Evolutionary conservation across 2,329 filamentous ascomycete species (phyloP).

Genomic region (Fusarium sublunatum): DNA sequence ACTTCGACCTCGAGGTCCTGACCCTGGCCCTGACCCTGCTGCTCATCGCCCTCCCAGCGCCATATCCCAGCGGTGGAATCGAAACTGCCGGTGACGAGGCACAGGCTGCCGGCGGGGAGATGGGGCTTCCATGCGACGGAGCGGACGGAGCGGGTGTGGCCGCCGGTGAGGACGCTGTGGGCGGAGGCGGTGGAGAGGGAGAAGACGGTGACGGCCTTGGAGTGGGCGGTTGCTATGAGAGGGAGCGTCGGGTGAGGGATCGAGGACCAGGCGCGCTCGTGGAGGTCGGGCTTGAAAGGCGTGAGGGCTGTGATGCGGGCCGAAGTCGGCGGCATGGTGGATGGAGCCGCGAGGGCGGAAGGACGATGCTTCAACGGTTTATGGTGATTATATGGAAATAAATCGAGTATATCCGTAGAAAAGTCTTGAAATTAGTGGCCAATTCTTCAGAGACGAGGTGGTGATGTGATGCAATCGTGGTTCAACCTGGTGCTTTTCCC

Average conservation of each 20-base stretch:
- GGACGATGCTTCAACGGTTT: not conserved
- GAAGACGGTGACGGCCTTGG: slow-evolving; percentile 89
- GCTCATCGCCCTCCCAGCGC: slow-evolving; percentile 69
- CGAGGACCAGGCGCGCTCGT: slow-evolving; percentile 85
- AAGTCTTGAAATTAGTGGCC: not conserved
- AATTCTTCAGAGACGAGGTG: not conserved
- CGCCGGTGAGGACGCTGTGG: slow-evolving; percentile 83
- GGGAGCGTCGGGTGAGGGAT: slow-evolving; percentile 88
- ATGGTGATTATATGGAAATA: not conserved
- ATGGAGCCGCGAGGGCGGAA: slow-evolving; percentile 2
- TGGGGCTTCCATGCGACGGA: slow-evolving; percentile 88
- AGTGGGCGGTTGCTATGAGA: slow-evolving; percentile 87
- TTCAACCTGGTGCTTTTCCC: slow-evolving; percentile 27
- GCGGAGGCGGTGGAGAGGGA: slow-evolving; percentile 83
- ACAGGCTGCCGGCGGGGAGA: slow-evolving; percentile 69
- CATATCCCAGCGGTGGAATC: slow-evolving; percentile 90
- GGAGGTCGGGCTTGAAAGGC: slow-evolving; percentile 66
- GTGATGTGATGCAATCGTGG: slow-evolving; percentile 4
- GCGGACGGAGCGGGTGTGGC: slow-evolving; percentile 91
- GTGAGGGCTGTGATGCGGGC: slow-evolving; percentile 58
- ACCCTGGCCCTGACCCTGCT: slow-evolving; percentile 35
- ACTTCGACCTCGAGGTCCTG: slow-evolving; percentile 56
- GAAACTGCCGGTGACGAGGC: slow-evolving; percentile 92
- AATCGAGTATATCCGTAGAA: not conserved
- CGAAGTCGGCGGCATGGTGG: slow-evolving; percentile 45